These are phyloP conservation scores for Fusarium sp. DNA, from an alignment of 2,329 filamentous ascomycete species.

Conservation along the genomic window DNA sequence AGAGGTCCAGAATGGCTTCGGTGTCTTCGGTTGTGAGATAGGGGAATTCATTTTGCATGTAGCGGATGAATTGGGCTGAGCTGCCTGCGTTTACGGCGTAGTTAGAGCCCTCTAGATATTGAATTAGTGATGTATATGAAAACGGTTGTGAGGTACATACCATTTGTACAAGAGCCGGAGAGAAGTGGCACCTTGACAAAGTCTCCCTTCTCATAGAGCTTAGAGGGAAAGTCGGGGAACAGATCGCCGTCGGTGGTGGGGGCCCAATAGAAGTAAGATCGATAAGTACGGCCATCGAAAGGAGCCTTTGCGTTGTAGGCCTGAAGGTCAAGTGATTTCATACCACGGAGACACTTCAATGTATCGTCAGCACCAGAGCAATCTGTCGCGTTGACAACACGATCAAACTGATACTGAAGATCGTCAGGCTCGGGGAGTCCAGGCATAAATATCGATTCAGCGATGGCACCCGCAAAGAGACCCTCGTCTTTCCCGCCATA, in stretches of 20 bases:
- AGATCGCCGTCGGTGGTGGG: constrained; percentile 62
- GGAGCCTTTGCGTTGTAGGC: constrained; percentile 53
- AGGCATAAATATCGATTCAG: constrained; percentile 63
- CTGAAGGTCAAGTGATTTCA: constrained; percentile 52
- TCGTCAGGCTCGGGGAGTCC: constrained; percentile 57
- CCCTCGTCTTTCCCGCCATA: constrained; percentile 57
- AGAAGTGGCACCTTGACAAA: constrained; percentile 59
- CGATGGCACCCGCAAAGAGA: constrained; percentile 59
- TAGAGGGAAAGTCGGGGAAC: constrained; percentile 55
- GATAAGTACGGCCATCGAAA: constrained; percentile 52
- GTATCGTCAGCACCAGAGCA: constrained; percentile 49
- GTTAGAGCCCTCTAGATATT: constrained; percentile 55
- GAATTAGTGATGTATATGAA: constrained; percentile 8
- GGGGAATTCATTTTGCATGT: constrained; percentile 62
- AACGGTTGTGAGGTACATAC: constrained; percentile 42
- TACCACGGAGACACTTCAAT: constrained; percentile 56
- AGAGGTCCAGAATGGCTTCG: constrained; percentile 50
- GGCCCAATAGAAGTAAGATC: constrained; percentile 62
- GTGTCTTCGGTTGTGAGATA: constrained; percentile 52
- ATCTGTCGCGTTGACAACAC: constrained; percentile 49
- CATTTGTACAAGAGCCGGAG: constrained; percentile 57
- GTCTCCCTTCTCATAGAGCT: constrained; percentile 52
- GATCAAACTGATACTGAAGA: constrained; percentile 61
- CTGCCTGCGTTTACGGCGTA: constrained; percentile 56
- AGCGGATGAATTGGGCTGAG: constrained; percentile 50